Base-by-base conservation (phyloP, 768 basidiomycete genomes). In the Trametes gibbosa region DNA sequence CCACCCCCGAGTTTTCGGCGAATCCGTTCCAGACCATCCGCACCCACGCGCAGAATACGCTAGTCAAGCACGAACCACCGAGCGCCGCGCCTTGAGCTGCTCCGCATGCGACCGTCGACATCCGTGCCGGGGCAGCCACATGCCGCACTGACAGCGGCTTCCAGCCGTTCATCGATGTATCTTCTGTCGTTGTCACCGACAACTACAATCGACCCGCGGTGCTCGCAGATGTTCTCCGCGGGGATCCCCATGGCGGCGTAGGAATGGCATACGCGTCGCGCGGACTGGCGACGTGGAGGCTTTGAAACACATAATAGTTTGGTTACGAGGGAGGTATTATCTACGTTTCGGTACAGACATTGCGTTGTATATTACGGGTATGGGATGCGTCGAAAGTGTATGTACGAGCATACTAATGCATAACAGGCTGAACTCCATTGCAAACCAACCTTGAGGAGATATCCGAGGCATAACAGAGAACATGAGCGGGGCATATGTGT, bases 21-120 rank as follows among this genome's bases (percentile, higher is more conserved):
- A 87, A 86, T 66, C 91, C 91, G 1, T 92, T 92, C 69, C 76
- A 85, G 65, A 86, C 89, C 1, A 89, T 92, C 64, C 85, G 89
- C 5, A 86, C 80, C 4, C 91, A 93, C 69, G 89, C 86, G 2
- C 79, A 86, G 69, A 92, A 92, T 68, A 90, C 91, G 0, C 76
- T 92, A 12, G 61, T 90, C 35, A 84, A 82, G 63, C 84, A 80
- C 62, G 67, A 73, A 19, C 53, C 59, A 2, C 67, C 67, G 12
- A 21, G 9, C 7, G 47, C 59, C 50, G 40, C 58, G 45, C 37
- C 50, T 48, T 42, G 56, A 58, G 53, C 39, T 9, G 55, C 25
- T 48, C 39, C 40, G 40, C 55, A 42, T 21, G 55, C 25, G n/a
- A 10, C 35, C 9, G 13, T 19, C 39, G 29, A 4, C 0, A 23